Conservation (phyloP, 2,329 filamentous ascomycete genomes). For the Colletotrichum higginsianum region DNA sequence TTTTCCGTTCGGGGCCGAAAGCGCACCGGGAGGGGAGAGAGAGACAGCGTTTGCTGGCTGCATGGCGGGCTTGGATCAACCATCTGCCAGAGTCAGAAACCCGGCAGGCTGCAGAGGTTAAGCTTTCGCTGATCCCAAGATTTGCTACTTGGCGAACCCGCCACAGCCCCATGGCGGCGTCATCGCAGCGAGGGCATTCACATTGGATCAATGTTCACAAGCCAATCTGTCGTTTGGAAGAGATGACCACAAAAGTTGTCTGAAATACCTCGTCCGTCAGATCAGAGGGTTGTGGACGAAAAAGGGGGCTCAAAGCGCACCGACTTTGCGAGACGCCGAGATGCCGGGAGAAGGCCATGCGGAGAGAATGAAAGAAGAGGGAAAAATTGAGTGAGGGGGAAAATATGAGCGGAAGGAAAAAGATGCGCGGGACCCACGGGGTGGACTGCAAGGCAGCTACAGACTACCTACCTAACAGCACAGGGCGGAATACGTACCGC, state of each 20-base stretch:
- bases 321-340: constrained; percentile 37
- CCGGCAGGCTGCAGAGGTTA: constrained; percentile 5
- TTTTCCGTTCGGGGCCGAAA: constrained; percentile 29
- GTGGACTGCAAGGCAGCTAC: too few relatives aligned
- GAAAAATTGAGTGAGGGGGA: background rate
- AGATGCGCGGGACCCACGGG: constrained; percentile 11
- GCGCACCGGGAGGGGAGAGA: constrained; percentile 15
- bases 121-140: constrained; percentile 14
- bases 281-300: background rate
- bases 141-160: constrained; percentile 8
- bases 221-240: too few relatives aligned
- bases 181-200: constrained; percentile 9
- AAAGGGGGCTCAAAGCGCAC: constrained; percentile 6
- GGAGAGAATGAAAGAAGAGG: background rate
- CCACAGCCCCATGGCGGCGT: constrained; percentile 2
- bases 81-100: background rate
- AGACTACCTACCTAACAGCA: too few relatives aligned
- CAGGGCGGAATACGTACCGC: background rate
- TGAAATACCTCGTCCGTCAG: background rate
- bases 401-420: constrained; percentile 3
- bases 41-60: background rate
- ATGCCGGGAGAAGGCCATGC: constrained; percentile 36
- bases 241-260: background rate
- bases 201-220: background rate
- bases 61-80: constrained; percentile 7